phyloP scores from a whole-genome alignment of 2,329 filamentous ascomycete species.

The Sarocladium kiliense region DNA sequence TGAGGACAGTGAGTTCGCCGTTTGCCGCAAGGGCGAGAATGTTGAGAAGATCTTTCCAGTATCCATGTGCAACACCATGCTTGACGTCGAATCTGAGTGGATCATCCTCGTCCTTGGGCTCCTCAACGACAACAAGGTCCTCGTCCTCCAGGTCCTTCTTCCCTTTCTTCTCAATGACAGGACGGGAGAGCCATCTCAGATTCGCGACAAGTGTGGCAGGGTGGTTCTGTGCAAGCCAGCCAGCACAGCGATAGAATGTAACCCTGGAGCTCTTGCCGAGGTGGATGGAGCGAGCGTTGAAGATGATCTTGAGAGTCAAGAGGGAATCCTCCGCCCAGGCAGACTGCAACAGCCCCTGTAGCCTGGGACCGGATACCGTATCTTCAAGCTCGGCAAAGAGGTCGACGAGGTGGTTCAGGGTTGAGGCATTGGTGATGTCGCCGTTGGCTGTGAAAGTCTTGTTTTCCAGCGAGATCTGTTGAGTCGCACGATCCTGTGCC shows the following conservation, averaged over 20 bases:
- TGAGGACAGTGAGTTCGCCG: constrained; percentile 35
- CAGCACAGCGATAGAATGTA: constrained; percentile 46
- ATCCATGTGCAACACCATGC: constrained; percentile 50
- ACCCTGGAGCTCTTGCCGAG: constrained; percentile 46
- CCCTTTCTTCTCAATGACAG: constrained; percentile 49
- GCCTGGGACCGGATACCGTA: constrained; percentile 25
- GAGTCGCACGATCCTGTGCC: not conserved
- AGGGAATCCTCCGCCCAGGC: constrained; percentile 46
- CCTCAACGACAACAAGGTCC: constrained; percentile 25
- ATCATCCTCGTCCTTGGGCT: constrained; percentile 23
- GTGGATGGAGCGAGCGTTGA: constrained; percentile 56
- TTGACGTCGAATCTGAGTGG: constrained; percentile 33
- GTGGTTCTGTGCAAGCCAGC: constrained; percentile 52
- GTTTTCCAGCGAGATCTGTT: constrained; percentile 31
- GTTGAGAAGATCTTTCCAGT: constrained; percentile 59
- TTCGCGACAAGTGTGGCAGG: constrained; percentile 49
- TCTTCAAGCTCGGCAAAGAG: constrained; percentile 49
- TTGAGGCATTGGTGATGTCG: constrained; percentile 43
- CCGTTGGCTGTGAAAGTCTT: constrained; percentile 48
- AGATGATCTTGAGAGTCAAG: constrained; percentile 53
- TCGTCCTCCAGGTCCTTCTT: constrained; percentile 31
- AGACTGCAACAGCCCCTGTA: constrained; percentile 36
- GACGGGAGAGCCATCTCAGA: constrained; percentile 49
- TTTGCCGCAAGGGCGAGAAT: constrained; percentile 47
- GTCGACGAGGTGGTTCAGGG: constrained; percentile 42